Base-by-base conservation (phyloP, 2,329 filamentous ascomycete genomes). In the Cytospora schulzeri region DNA sequence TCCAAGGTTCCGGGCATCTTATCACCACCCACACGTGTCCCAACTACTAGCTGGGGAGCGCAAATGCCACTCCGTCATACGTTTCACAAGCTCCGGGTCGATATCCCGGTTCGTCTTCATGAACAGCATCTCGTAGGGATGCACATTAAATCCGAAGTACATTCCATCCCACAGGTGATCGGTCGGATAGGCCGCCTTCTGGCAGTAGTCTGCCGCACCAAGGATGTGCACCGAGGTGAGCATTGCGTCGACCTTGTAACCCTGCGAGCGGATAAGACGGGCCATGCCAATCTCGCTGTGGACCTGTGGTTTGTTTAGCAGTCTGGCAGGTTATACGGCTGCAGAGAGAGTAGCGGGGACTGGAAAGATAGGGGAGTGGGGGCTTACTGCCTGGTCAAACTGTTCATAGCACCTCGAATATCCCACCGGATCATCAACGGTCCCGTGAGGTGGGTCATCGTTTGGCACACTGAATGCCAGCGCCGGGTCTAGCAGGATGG, bases 21-120 rank as follows among this genome's bases (percentile, higher is more conserved):
- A 12, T 48, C 45, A 24, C 45, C 22, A 19, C 19, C 41, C 45
- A 48, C 45, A 48, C 2, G 45, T 48, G 8, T 48, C n/a, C 45
- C 45, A 48, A 24, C 45, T 48, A 48, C 22, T 48, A 22, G 45
- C 6, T 12, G 17, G 45, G 22, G n/a, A 22, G 7, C n/a, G 45
- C 14, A 55, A 3, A 35, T 76, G 74, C 73, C 73, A 74, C 29
- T 70, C 65, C 3, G 74, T 75, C 51, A 77, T 60, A 22, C 68
- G 67, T 2, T 66, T 60, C 22, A 77, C 60, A 19, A 72, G 60
- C 1, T 38, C 53, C 1, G 69, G 68, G 38, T 75, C 58, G 8
- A 65, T 62, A 5, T 58, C 63, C n/a, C 63, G 63, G 29, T 65
- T 65, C 11, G 63, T 58, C 53, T 65, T 65, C 24, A 58, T 50